Evolutionary conservation across 225 moss, liverwort and hornwort genomes (phyloP).

Genomic region (Marchantia polymorpha): DNA sequence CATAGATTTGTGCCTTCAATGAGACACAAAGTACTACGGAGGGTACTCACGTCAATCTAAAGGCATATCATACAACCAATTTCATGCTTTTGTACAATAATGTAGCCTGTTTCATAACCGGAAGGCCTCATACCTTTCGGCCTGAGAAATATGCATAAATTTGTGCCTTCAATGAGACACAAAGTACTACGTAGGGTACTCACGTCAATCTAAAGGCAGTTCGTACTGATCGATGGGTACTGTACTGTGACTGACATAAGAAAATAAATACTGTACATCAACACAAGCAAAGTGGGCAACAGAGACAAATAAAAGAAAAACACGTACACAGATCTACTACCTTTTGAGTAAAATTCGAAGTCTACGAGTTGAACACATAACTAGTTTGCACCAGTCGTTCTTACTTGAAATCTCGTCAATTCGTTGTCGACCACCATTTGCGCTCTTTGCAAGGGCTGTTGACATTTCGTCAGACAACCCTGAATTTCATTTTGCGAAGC

Average conservation of each 20-base stretch:
- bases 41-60: slow-evolving; percentile 33
- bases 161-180: slow-evolving; percentile 27
- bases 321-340: background rate
- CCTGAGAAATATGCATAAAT: background rate
- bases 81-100: too few relatives aligned
- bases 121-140: slow-evolving; percentile 11
- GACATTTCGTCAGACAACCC: slow-evolving; percentile 37
- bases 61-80: slow-evolving; percentile 16
- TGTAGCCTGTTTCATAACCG: background rate
- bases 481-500: slow-evolving; percentile 40
- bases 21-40: slow-evolving; percentile 22
- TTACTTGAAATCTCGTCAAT: slow-evolving; percentile 41
- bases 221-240: background rate
- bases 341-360: background rate
- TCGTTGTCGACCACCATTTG: slow-evolving; percentile 44
- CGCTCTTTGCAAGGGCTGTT: slow-evolving; percentile 41
- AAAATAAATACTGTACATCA: background rate
- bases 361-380: too few relatives aligned
- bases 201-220: slow-evolving; percentile 36
- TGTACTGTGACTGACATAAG: background rate
- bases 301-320: background rate
- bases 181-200: slow-evolving; percentile 19
- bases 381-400: background rate
- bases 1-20: slow-evolving; percentile 15
- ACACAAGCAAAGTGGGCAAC: too few relatives aligned